phyloP scores from a whole-genome alignment of 495 filamentous ascomycete species.

The Xylaria longipes region DNA sequence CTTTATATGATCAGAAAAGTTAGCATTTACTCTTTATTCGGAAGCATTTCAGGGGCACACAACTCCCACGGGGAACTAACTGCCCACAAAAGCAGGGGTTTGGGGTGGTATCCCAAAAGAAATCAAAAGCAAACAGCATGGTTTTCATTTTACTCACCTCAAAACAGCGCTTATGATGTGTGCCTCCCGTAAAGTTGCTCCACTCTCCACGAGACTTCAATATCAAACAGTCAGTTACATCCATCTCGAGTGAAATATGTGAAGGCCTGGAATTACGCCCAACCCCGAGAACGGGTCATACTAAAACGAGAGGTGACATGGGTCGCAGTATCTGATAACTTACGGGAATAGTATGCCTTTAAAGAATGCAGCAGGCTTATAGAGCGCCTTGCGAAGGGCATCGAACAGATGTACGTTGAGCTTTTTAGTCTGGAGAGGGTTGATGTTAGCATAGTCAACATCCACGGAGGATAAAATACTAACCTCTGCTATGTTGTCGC shows the following conservation, averaged over 20 bases:
- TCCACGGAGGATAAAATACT: background rate
- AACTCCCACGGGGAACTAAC: background rate
- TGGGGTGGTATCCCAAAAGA: background rate
- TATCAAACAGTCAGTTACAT: background rate
- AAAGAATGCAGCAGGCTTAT: constrained; percentile 96
- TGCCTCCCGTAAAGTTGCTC: constrained; percentile 81
- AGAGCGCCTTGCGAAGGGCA: constrained; percentile 87
- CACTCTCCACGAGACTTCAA: constrained; percentile 65
- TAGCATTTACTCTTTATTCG: constrained; percentile 7
- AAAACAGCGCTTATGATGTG: constrained; percentile 87
- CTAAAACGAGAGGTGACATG: background rate
- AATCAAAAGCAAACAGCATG: background rate
- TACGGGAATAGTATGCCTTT: constrained; percentile 90
- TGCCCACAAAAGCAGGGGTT: background rate
- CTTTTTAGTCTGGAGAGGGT: constrained; percentile 66
- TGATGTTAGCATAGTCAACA: constrained; percentile 45
- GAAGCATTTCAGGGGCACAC: background rate
- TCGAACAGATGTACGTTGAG: constrained; percentile 95
- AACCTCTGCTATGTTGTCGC: constrained; percentile 72
- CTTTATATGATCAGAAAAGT: constrained; percentile 15
- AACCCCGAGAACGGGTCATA: too few relatives aligned
- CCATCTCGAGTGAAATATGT: too few relatives aligned
- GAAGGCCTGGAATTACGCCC: background rate
- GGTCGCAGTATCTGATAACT: background rate
- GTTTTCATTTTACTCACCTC: constrained; percentile 63